Conservation (phyloP, 768 basidiomycete species). For the Tylopilus sp. region DNA sequence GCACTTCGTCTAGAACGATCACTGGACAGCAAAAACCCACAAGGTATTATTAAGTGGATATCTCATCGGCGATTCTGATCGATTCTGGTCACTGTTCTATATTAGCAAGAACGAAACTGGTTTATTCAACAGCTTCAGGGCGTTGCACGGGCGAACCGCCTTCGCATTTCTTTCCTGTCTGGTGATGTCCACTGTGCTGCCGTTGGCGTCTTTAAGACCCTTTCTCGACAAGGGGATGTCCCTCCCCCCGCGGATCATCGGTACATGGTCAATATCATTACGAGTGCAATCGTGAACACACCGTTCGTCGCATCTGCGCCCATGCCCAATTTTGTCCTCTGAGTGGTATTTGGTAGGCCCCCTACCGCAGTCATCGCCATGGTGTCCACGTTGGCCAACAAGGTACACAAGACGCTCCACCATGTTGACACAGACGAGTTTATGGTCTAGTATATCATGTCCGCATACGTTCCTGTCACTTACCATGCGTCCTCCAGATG, state of each 20-base stretch:
- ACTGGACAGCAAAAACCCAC: constrained; percentile 83
- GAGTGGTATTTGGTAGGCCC: constrained; percentile 35
- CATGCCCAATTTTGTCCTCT: not conserved
- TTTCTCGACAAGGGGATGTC: constrained; percentile 36
- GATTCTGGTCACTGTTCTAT: not conserved
- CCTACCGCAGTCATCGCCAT: constrained; percentile 71
- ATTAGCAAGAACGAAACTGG: constrained; percentile 86
- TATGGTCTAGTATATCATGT: constrained; percentile 53
- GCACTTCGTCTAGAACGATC: constrained; percentile 77
- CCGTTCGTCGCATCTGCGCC: constrained; percentile 51
- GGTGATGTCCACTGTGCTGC: constrained; percentile 95
- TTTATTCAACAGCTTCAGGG: constrained; percentile 76
- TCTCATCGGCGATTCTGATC: not conserved
- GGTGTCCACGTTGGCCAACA: constrained; percentile 76
- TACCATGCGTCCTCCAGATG: constrained; percentile 41
- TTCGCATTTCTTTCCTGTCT: constrained; percentile 81
- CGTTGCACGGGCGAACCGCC: constrained; percentile 55
- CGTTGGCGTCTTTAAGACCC: constrained; percentile 73
- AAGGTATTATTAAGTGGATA: constrained; percentile 45
- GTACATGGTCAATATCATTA: constrained; percentile 88
- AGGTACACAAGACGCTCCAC: constrained; percentile 86
- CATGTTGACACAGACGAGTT: constrained; percentile 78
- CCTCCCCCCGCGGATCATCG: constrained; percentile 63
- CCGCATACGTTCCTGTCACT: not conserved
- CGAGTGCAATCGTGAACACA: constrained; percentile 96